Conservation (phyloP, 768 basidiomycete genomes). For the Mycena albidolilacea region DNA sequence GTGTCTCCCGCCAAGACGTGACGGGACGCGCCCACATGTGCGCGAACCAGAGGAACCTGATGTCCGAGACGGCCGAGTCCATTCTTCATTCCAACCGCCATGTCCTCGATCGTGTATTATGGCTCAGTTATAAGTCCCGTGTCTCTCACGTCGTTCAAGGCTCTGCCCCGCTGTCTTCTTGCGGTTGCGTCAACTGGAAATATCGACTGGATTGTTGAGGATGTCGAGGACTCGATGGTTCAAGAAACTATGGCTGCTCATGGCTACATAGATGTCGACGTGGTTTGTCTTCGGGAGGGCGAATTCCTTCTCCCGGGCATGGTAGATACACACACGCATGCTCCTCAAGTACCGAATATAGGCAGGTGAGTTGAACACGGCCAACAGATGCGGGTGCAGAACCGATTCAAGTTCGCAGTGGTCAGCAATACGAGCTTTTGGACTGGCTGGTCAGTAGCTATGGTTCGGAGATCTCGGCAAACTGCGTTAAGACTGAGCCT, state of each 20-base stretch:
- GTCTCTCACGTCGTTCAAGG: constrained; percentile 52
- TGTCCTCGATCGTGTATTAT: constrained; percentile 59
- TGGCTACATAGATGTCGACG: constrained; percentile 61
- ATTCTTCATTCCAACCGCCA: constrained; percentile 28
- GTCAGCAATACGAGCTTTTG: constrained; percentile 88
- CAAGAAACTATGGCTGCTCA: constrained; percentile 66
- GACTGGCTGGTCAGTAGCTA: constrained; percentile 75
- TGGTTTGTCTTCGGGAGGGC: constrained; percentile 62
- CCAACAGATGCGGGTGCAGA: constrained; percentile 5
- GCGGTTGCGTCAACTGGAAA: constrained; percentile 64
- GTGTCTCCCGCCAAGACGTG: neutral
- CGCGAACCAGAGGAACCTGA: neutral
- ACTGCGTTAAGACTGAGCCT: neutral
- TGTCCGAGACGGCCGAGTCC: neutral
- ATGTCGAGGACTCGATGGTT: constrained; percentile 64
- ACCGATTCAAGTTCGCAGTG: constrained; percentile 58
- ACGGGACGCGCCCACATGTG: constrained; percentile 3
- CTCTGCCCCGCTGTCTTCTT: constrained; percentile 63
- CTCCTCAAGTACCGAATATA: constrained; percentile 83
- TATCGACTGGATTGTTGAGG: constrained; percentile 80
- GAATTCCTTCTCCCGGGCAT: constrained; percentile 91
- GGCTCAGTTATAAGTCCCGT: constrained; percentile 66
- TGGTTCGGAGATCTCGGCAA: neutral
- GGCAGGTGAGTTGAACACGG: constrained; percentile 65
- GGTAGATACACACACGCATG: constrained; percentile 93